Evolutionary conservation across 2,329 filamentous ascomycete species (phyloP).

Genomic region (Pestalotiopsis sp.): DNA sequence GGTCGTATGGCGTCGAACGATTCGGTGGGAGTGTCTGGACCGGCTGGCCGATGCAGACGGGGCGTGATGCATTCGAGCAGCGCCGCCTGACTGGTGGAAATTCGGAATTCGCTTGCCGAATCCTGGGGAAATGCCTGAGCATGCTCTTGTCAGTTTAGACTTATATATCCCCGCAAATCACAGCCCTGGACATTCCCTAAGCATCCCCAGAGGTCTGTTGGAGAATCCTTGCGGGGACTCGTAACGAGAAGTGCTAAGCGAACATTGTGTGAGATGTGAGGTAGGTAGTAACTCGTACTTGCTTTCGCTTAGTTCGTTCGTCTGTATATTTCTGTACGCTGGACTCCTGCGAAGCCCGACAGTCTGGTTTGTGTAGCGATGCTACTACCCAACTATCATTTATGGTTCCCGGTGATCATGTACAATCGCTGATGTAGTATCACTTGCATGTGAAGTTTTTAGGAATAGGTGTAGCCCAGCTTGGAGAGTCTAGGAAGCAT

Average conservation of each 20-base stretch:
- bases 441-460: neutral
- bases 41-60: neutral
- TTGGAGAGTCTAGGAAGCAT: neutral
- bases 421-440: neutral
- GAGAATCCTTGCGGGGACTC: slow-evolving; percentile 2
- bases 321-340: neutral
- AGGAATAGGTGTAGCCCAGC: neutral
- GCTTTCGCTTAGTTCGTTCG: neutral
- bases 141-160: neutral
- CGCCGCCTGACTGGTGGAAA: slow-evolving; percentile 8
- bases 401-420: neutral
- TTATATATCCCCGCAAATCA: slow-evolving; percentile 8
- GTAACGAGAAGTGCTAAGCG: neutral
- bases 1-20: neutral
- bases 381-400: neutral
- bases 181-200: neutral
- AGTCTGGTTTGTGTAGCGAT: neutral
- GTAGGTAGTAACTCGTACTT: neutral
- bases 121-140: slow-evolving; percentile 3
- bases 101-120: neutral
- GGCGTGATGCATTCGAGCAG: neutral
- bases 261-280: neutral
- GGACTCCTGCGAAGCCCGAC: neutral
- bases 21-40: slow-evolving; percentile 4
- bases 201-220: neutral